These are phyloP conservation scores for Colletotrichum lupini DNA, from an alignment of 2,329 filamentous ascomycete genomes.

Conservation along the genomic window DNA sequence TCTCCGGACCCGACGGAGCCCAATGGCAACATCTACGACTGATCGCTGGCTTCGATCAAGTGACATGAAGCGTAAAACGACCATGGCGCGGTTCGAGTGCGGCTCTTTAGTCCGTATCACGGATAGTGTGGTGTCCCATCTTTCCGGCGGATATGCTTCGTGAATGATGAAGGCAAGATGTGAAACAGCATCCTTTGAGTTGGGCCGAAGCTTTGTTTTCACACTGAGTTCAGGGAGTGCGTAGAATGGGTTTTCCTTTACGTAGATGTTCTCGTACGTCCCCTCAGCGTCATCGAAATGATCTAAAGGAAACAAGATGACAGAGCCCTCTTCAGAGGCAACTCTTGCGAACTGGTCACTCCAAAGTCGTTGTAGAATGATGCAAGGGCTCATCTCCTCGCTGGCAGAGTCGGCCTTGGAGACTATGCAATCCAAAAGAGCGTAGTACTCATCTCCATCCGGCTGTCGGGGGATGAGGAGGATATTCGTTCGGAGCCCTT, in stretches of 20 bases:
- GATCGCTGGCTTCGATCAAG: not conserved
- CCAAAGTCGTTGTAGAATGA: slow-evolving; percentile 7
- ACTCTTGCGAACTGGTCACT: slow-evolving; percentile 19
- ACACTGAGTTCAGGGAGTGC: slow-evolving; percentile 12
- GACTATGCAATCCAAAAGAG: slow-evolving; percentile 9
- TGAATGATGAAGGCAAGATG: not conserved
- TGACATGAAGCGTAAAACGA: not conserved
- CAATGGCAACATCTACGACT: not conserved
- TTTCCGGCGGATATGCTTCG: slow-evolving; percentile 7
- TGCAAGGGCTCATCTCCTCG: not conserved
- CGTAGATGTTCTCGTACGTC: slow-evolving; percentile 7
- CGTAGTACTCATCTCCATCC: slow-evolving; percentile 3
- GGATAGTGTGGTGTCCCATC: slow-evolving; percentile 12
- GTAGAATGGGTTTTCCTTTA: slow-evolving; percentile 14
- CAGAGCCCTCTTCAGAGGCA: not conserved
- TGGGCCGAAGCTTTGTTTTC: not conserved
- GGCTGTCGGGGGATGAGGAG: not conserved
- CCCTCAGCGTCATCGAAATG: slow-evolving; percentile 1
- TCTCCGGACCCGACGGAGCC: not conserved
- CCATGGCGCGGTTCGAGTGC: not conserved
- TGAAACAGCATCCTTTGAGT: not conserved
- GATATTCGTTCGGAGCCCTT: slow-evolving; percentile 8
- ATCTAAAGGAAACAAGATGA: not conserved
- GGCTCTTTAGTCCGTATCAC: slow-evolving; percentile 18
- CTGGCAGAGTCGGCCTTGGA: not conserved